Conservation (phyloP, 495 filamentous ascomycete genomes). For the Podospora anserina region DNA sequence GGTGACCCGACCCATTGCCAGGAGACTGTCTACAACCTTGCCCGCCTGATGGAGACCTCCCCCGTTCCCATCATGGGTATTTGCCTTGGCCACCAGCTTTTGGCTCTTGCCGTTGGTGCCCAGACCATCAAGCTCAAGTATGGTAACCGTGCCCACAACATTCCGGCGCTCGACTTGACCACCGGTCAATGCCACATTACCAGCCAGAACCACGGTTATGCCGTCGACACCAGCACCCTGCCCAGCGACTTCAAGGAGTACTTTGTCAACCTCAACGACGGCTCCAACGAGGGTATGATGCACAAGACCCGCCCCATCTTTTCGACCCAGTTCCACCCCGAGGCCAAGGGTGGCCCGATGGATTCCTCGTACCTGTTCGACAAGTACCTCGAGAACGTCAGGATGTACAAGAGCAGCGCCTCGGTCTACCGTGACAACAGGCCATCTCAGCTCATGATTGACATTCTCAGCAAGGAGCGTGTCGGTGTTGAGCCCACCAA, state of each 20-base stretch:
- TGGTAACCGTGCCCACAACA: constrained; percentile 97
- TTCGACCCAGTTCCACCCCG: constrained; percentile 96
- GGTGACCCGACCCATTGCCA: constrained; percentile 97
- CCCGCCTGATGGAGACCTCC: constrained; percentile 81
- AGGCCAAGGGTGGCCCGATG: constrained; percentile 92
- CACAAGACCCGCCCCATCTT: constrained; percentile 96
- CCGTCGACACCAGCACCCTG: constrained; percentile 83
- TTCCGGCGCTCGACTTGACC: constrained; percentile 88
- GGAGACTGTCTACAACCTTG: constrained; percentile 85
- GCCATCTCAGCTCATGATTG: constrained; percentile 81
- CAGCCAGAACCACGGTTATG: constrained; percentile 97
- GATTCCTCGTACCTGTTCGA: constrained; percentile 95
- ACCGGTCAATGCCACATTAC: constrained; percentile 98
- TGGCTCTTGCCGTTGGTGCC: constrained; percentile 78
- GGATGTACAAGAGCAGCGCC: constrained; percentile 81
- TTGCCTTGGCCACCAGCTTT: constrained; percentile 88
- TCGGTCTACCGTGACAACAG: constrained; percentile 69
- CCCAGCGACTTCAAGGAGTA: constrained; percentile 90
- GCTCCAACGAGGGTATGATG: constrained; percentile 92
- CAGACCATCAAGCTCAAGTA: constrained; percentile 93
- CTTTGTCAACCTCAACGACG: constrained; percentile 96
- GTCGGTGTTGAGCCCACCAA: constrained; percentile 78
- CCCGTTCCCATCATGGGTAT: constrained; percentile 95
- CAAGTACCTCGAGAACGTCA: constrained; percentile 85
- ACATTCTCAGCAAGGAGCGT: constrained; percentile 87